Evolutionary conservation across 176 grass and related monocot genomes (phyloP), one percentile per base, ranked within the genome.

Genomic region (Avena eriantha): DNA sequence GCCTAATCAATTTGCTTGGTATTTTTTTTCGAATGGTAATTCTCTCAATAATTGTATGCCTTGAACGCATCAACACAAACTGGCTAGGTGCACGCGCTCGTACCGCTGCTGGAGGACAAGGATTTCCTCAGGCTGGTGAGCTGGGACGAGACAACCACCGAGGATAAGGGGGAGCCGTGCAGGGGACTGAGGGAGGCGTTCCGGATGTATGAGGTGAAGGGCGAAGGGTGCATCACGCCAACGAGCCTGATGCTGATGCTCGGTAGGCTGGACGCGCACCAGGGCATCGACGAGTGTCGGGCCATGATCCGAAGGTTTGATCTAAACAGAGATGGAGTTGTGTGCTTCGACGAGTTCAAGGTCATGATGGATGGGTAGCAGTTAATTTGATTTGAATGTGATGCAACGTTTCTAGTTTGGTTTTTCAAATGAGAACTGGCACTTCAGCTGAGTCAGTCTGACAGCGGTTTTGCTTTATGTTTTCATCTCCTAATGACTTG

Each of bases 311-410:
- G 59, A 61, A 75, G 91, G 80, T 92, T 90, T 71, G 91, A 92
- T 22, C 87, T 92, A 4, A 61, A 92, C 15, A 84, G 87, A 9
- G 87, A 92, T 12, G 87, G 91, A 4, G 80, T 90, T 4, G 84
- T 92, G 31, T 90, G 60, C 84, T 92, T 90, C 60, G 80, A 92
- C 36, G 91, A 92, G 87, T 92, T 92, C 91, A 80, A 80, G 80
- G 63, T 84, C 69, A 87, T 87, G 91, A 87, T 92, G 91, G 29
- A 67, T 33, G 26, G 13, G 13, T 67, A 67, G 14, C 23, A 17
- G 14, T 8, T 67, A 18, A 34, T 17, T 67, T 67, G 7, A 18
- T 34, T 17, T 67, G 64, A 35, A 67, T 18, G 29, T 34, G 2
- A 18, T 35, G 6, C 29, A 17, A 4, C 5, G 0, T 65, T 65